A percentile compares a stretch with the other conserved stretches of the same genome.
These are phyloP conservation scores for Mycena polygramma DNA, from an alignment of 768 basidiomycete genomes.

Conservation along the genomic window DNA sequence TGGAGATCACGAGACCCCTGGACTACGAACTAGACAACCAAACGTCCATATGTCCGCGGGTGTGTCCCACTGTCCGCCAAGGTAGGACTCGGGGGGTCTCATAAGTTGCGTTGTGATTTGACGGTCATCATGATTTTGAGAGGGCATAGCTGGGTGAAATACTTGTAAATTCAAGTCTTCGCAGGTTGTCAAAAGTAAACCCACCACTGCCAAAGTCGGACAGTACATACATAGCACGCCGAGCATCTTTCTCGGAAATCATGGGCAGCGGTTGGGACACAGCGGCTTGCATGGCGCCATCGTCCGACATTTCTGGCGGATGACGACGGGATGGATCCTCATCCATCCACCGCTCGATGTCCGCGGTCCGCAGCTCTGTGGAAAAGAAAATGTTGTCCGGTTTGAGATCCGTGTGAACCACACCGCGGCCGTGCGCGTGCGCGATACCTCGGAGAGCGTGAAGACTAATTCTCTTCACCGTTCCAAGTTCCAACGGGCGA, in stretches of 20 bases:
- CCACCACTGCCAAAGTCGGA: slow-evolving; percentile 46
- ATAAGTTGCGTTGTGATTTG: slow-evolving; percentile 40
- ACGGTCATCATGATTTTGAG: slow-evolving; percentile 33
- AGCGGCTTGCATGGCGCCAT: slow-evolving; percentile 42
- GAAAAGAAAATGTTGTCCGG: slow-evolving; percentile 46
- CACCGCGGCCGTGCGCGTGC: slow-evolving; percentile 37
- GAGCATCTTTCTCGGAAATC: slow-evolving; percentile 34
- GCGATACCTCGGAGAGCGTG: slow-evolving; percentile 44
- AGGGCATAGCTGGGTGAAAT: slow-evolving; percentile 35
- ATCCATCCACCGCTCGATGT: slow-evolving; percentile 35
- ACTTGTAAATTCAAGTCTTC: slow-evolving; percentile 12
- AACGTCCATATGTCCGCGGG: slow-evolving; percentile 49
- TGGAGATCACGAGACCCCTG: neutral
- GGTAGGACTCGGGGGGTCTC: slow-evolving; percentile 47
- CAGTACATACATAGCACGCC: slow-evolving; percentile 43
- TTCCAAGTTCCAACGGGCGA: slow-evolving; percentile 39
- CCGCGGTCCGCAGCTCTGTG: slow-evolving; percentile 25
- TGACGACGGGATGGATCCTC: slow-evolving; percentile 39
- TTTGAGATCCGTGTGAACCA: slow-evolving; percentile 49
- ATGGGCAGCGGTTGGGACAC: slow-evolving; percentile 46
- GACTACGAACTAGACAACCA: slow-evolving; percentile 44
- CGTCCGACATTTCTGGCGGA: slow-evolving; percentile 39
- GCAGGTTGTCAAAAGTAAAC: slow-evolving; percentile 14
- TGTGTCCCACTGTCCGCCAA: slow-evolving; percentile 44
- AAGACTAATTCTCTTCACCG: slow-evolving; percentile 45